A percentile compares a stretch with the other conserved stretches of the same genome.
Conservation (phyloP, 345 rosid species). For the Lepidium didymum region DNA sequence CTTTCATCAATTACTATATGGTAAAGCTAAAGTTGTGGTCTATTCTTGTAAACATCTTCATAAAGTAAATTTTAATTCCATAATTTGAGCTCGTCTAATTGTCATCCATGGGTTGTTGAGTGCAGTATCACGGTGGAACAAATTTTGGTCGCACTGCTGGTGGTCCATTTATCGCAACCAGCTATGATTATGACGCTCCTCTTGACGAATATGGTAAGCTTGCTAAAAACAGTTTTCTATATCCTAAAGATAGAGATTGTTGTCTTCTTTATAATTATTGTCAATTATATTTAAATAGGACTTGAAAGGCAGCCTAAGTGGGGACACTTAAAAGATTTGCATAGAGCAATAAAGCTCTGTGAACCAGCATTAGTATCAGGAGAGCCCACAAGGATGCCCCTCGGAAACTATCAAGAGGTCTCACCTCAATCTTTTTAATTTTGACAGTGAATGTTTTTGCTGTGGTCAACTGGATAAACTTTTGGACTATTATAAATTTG, state of each 20-base stretch:
- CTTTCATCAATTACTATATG: conserved; percentile 93
- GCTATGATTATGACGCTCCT: conserved; percentile 96
- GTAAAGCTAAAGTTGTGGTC: conserved; percentile 34
- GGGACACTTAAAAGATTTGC: conserved; percentile 99
- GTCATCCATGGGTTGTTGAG: not conserved
- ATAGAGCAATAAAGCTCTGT: conserved; percentile 82
- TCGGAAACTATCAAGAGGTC: conserved; percentile 93
- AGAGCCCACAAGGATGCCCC: conserved; percentile 50
- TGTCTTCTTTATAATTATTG: not conserved
- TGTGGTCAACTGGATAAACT: not conserved
- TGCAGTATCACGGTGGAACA: conserved; percentile 96
- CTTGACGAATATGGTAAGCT: conserved; percentile 92
- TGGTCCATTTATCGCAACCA: conserved; percentile 99
- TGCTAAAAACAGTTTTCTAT: not conserved
- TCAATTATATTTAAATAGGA: conserved; percentile 38
- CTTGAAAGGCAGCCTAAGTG: conserved; percentile 91
- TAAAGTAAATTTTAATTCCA: not conserved
- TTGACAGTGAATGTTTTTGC: not conserved
- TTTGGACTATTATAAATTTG: not conserved
- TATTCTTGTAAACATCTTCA: not conserved
- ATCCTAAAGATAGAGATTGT: not conserved
- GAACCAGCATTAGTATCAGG: conserved; percentile 84
- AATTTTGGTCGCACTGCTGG: conserved; percentile 99
- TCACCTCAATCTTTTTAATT: not conserved
- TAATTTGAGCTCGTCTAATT: conserved; percentile 1